Percentiles rank a stretch among this genome's conserved stretches.
These are phyloP conservation scores for Arctium minus DNA, from an alignment of 129 eudicot species.

Conservation along the genomic window DNA sequence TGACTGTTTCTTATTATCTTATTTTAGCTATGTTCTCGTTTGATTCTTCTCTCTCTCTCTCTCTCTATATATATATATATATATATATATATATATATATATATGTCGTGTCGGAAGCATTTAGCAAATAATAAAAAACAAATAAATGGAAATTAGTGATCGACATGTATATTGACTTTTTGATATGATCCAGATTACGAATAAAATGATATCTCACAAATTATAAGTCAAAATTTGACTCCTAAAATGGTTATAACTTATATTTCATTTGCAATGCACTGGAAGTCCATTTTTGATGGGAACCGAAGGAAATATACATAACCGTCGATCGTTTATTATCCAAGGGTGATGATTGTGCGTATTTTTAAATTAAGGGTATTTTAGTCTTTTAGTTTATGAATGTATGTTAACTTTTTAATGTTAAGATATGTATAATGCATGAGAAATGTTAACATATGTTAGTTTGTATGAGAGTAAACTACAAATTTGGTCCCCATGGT, in stretches of 20 bases:
- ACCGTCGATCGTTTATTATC: too few species aligned
- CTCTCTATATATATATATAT: too few species aligned
- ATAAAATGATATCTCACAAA: not conserved
- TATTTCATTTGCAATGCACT: not conserved
- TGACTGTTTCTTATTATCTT: not conserved
- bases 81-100: not conserved
- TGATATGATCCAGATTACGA: slow-evolving; percentile 5
- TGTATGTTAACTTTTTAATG: too few species aligned
- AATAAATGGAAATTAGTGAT: not conserved
- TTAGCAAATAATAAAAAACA: not conserved
- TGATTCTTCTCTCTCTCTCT: not conserved
- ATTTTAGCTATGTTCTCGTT: not conserved
- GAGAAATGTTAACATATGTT: too few species aligned
- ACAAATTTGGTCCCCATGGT: too few species aligned
- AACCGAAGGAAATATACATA: too few species aligned
- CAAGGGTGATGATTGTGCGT: too few species aligned
- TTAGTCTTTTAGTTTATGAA: too few species aligned
- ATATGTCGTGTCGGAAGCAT: not conserved
- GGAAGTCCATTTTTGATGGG: not conserved
- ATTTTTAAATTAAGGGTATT: too few species aligned
- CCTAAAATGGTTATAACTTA: not conserved
- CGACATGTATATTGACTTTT: slow-evolving; percentile 13
- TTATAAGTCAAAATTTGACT: slow-evolving; percentile 12
- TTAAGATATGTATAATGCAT: too few species aligned
- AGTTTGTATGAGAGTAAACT: too few species aligned